These are phyloP conservation scores for Fusarium tricinctum DNA, from an alignment of 2,329 filamentous ascomycete genomes.

Conservation along the genomic window DNA sequence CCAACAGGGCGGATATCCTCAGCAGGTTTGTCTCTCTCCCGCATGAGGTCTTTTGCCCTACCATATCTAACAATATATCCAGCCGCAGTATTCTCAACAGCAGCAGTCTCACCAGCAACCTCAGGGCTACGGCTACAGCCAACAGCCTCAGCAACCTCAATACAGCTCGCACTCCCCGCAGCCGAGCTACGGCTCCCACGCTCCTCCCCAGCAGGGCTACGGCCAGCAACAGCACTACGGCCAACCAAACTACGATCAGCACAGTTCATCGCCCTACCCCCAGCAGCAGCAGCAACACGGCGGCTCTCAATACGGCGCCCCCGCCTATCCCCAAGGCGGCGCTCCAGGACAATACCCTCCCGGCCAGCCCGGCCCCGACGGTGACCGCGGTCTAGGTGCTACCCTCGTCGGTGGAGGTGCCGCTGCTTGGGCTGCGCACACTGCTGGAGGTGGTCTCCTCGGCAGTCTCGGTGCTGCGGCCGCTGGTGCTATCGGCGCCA, in stretches of 20 bases:
- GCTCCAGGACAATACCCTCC: conserved; percentile 46
- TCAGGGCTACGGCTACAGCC: conserved; percentile 37
- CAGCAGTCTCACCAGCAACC: conserved; percentile 37
- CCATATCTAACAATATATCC: background rate
- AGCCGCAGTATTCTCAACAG: conserved; percentile 47
- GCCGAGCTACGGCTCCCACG: conserved; percentile 45
- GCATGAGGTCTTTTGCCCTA: background rate
- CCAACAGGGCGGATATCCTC: conserved; percentile 43
- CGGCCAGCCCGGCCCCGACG: conserved; percentile 52
- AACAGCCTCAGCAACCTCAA: conserved; percentile 44
- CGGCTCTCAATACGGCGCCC: conserved; percentile 39
- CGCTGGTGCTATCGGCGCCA: conserved; percentile 69
- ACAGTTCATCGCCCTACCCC: conserved; percentile 37
- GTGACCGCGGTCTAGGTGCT: conserved; percentile 69
- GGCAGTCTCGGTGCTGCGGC: conserved; percentile 65
- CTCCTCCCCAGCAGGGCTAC: conserved; percentile 47
- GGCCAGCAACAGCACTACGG: conserved; percentile 39
- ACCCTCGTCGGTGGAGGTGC: conserved; percentile 66
- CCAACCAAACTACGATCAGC: conserved; percentile 41
- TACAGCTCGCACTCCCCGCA: conserved; percentile 47
- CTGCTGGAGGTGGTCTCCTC: conserved; percentile 66
- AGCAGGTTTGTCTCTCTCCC: conserved; percentile 46
- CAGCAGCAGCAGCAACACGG: conserved; percentile 44
- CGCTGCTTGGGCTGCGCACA: conserved; percentile 68
- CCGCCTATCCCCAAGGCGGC: conserved; percentile 46